Base-by-base conservation (phyloP, 1,284 basidiomycete genomes). In the Boletus nobilissimus region DNA sequence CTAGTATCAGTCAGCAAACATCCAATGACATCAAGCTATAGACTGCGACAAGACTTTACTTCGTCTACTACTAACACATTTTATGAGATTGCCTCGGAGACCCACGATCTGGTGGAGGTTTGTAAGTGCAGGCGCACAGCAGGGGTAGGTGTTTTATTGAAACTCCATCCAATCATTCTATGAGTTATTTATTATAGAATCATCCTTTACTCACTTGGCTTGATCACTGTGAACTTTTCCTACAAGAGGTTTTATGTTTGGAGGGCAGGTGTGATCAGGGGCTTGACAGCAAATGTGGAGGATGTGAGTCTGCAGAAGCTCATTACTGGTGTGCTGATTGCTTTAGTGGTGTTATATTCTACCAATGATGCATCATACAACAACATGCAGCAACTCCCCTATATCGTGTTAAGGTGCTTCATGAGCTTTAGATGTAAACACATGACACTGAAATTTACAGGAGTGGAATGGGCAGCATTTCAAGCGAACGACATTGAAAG, bases 171-270 rank as follows among this genome's bases (percentile, higher is more conserved):
- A 64, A 64, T 64, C 26, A 64, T 64, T 64, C 38, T 64, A 39
- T 22, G 24, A 64, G 63, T 38, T 64, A 64, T 64, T 39, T 38
- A 64, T 22, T 39, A 64, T 36, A 68, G 66, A 46, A 68, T 26
- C 66, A 68, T 36, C 66, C 66, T n/a, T 68, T 68, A 51, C 46
- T 68, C 43, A 68, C 66, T 36, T 68, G 66, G 66, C 66, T 68
- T 14, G 22, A 51, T 51, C 43, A 68, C 46, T 32, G 32, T 14
- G 32, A 48, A 46, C 43, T 68, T 48, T 68, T 48, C 46, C 66
- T 68, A 26, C 66, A 68, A 68, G 66, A 68, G 18, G n/a, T 68
- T 48, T 39, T 70, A 60, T 22, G 68, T 5, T 70, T 70, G 38
- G 51, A 70, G 51, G 51, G 68, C 54, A 57, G 68, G 43, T 32